Evolutionary conservation across 176 grass and related monocot genomes (phyloP), one percentile per base, ranked within the genome.

Genomic region (Cenchrus americanus): DNA sequence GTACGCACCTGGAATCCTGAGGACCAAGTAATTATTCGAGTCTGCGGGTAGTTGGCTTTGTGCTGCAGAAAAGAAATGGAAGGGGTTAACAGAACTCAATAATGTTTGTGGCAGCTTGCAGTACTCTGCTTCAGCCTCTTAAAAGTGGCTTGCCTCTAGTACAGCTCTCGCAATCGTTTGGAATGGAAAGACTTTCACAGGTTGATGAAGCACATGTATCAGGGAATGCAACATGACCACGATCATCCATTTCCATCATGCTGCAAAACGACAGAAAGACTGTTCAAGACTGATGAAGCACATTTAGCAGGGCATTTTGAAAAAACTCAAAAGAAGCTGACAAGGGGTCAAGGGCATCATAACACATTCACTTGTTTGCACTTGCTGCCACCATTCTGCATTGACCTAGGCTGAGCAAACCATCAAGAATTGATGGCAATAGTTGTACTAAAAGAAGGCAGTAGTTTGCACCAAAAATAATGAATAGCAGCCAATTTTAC

Each of bases 1-100:
- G 30, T 48, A 42, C 34, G 48, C 58, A 71, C 54, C 65, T 83
- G 73, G 61, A 87, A 77, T 76, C 53, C 73, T 76, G 21, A 43
- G 43, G 32, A 43, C 32, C 50, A 53, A 41, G 34, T 4, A 43
- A 43, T 10, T 44, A 18, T 10, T 73, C 37, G 8, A 55, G 53
- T 63, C 23, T 21, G 40, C 18, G 46, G 11, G 10, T 46, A 46
- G 10, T 69, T 69, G 19, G 6, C 14, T 30, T 18, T 52, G 48
- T 71, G 34, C 57, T 66, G 59, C 62, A 55, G 24, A 23, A 15
- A 71, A 17, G 1, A 62, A 48, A 49, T 48, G 62, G 34, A 72
- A 79, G 14, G 15, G 5, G 19, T 8, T 12, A 27, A 51, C 40
- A 75, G 18, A 66, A 51, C 42, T 76, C 61, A 23, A 2, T 52